phyloP scores from a whole-genome alignment of 352 stramenopile genomes.

The Pythium grandisporangium region DNA sequence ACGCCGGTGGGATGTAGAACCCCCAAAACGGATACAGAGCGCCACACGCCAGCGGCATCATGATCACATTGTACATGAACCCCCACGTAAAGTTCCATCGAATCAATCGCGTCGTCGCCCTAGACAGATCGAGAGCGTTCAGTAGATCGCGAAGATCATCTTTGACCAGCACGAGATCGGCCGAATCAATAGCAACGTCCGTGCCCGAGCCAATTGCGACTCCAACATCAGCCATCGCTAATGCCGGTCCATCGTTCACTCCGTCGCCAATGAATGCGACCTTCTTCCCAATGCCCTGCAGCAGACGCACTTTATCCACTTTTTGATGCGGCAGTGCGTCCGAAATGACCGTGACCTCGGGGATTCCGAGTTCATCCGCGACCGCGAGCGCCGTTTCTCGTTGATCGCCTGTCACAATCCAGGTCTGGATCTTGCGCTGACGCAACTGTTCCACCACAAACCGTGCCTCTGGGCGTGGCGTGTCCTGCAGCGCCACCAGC shows the following conservation, averaged over 20 bases:
- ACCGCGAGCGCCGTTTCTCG: slow-evolving; percentile 43
- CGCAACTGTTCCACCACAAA: slow-evolving; percentile 46
- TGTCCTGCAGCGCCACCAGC: slow-evolving; percentile 45
- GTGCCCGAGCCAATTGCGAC: slow-evolving; percentile 56
- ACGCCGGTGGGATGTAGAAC: slow-evolving; percentile 49
- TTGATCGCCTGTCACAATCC: slow-evolving; percentile 75
- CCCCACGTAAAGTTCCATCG: slow-evolving; percentile 70
- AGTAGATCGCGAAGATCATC: slow-evolving; percentile 57
- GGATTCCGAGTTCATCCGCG: slow-evolving; percentile 36
- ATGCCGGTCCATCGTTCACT: slow-evolving; percentile 58
- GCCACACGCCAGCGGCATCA: slow-evolving; percentile 68
- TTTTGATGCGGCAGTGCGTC: slow-evolving; percentile 71
- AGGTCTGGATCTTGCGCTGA: slow-evolving; percentile 45
- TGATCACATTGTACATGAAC: slow-evolving; percentile 63
- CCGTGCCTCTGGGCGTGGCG: slow-evolving; percentile 34
- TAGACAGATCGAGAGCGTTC: slow-evolving; percentile 51
- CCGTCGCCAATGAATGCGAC: slow-evolving; percentile 73
- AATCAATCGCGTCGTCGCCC: slow-evolving; percentile 55
- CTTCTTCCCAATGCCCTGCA: slow-evolving; percentile 59
- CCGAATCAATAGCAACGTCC: slow-evolving; percentile 60
- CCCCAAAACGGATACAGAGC: slow-evolving; percentile 49
- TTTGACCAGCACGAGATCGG: slow-evolving; percentile 69
- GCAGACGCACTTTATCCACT: slow-evolving; percentile 57
- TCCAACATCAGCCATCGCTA: slow-evolving; percentile 63
- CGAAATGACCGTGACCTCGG: slow-evolving; percentile 41